phyloP scores from a whole-genome alignment of 2,329 filamentous ascomycete species.

The Sarocladium strictum region DNA sequence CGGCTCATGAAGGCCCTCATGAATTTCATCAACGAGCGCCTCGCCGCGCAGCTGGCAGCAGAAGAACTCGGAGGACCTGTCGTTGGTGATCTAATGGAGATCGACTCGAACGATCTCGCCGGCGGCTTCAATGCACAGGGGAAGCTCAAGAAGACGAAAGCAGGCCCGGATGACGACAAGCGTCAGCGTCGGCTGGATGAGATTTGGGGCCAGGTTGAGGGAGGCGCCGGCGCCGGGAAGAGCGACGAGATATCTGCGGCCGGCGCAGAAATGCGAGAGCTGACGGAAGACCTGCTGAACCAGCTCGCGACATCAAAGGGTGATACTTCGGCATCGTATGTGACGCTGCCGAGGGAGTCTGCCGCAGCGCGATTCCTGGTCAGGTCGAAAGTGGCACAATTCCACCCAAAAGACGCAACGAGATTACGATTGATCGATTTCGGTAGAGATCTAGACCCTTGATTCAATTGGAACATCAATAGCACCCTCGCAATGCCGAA shows the following conservation, averaged over 20 bases:
- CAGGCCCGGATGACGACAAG: conserved; percentile 36
- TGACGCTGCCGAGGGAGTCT: conserved; percentile 53
- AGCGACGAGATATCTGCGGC: conserved; percentile 45
- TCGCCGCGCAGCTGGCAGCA: conserved; percentile 72
- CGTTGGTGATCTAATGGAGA: conserved; percentile 65
- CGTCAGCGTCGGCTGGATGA: conserved; percentile 58
- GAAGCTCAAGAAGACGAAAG: conserved; percentile 45
- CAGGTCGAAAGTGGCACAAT: conserved; percentile 59
- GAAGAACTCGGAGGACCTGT: conserved; percentile 80
- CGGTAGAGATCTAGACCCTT: conserved; percentile 51
- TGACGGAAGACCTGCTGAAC: conserved; percentile 57
- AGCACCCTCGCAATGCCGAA: too few relatives aligned
- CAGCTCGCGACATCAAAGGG: conserved; percentile 47
- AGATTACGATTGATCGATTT: conserved; percentile 57
- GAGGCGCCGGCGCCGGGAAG: conserved; percentile 19
- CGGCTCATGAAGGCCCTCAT: conserved; percentile 59
- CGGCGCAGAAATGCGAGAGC: conserved; percentile 49
- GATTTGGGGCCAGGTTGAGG: conserved; percentile 45
- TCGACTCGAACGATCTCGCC: conserved; percentile 53
- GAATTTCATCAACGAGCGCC: conserved; percentile 62
- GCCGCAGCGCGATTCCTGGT: conserved; percentile 59
- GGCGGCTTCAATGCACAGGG: conserved; percentile 56
- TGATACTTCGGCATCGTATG: conserved; percentile 50
- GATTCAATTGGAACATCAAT: neutral
- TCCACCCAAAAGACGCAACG: conserved; percentile 58